Evolutionary conservation across 495 filamentous ascomycete species (phyloP), one percentile per base, ranked within the genome.

Genomic region (Penicillium silybi): DNA sequence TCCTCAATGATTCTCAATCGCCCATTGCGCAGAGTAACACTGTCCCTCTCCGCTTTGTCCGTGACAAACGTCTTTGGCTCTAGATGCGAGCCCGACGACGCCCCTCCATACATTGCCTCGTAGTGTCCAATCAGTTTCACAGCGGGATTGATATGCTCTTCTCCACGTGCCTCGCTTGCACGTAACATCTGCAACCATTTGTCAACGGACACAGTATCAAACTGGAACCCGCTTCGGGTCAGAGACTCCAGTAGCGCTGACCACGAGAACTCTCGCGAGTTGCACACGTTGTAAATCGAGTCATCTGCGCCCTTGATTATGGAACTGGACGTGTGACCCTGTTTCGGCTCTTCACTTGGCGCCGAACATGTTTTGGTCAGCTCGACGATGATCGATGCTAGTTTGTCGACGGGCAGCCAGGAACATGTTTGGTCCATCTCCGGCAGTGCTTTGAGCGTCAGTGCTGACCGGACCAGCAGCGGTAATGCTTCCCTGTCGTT

Each of bases 61-160:
- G 67, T 70, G 4, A 55, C 15, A 41, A 73, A 74, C 1, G 8
- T 54, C 47, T 59, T 66, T 3, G 23, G 49, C 0, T 22, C 41
- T 13, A 48, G 39, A 15, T 2, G 35, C 35, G 10, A 6, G 10
- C 35, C 17, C 35, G 38, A 9, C 4, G 50, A 37, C 0, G 53
- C 18, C 2, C 16, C 49, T 0, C 62, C 58, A 44, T 69, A 60
- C 68, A 68, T 68, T 2, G 48, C 56, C 46, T 67, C 66, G 23
- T 73, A 86, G 66, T 81, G 84, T 9, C 72, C 75, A n/a, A 79
- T 61, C 42, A 86, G 62, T 55, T 85, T 85, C 34, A 83, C 75
- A 4, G 80, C 75, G 1, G 84, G 82, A 48, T 85, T 86, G 17
- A 60, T 44, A 26, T 41, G n/a, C 40, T 70, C 70, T 39, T 70